Conservation (phyloP, 1,139 yeast genomes). For the Pneumocystis carinii region DNA sequence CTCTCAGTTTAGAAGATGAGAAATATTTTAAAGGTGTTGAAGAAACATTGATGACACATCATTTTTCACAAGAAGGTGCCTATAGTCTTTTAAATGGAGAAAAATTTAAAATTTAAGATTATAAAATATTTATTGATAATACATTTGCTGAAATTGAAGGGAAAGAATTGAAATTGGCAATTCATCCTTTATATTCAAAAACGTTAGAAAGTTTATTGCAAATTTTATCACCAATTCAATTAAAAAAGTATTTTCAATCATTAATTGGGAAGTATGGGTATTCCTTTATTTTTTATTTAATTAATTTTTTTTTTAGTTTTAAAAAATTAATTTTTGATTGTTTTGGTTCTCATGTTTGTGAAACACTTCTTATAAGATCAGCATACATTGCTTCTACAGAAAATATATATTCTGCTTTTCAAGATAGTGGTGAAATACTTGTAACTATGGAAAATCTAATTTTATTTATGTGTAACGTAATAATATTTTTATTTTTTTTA, state of each 20-base stretch:
- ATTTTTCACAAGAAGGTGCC: not conserved
- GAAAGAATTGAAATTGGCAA: constrained; percentile 79
- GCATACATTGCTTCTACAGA: constrained; percentile 53
- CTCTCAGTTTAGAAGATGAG: constrained; percentile 11
- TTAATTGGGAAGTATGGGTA: constrained; percentile 33
- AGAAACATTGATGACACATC: constrained; percentile 9
- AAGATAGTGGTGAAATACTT: constrained; percentile 23
- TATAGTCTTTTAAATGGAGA: not conserved
- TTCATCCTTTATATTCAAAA: constrained; percentile 89
- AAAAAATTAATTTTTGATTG: constrained; percentile 70
- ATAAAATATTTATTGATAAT: constrained; percentile 9
- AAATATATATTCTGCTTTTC: constrained; percentile 14
- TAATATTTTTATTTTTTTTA: not conserved
- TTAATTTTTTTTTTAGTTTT: constrained; percentile 30
- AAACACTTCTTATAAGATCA: constrained; percentile 61
- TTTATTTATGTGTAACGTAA: constrained; percentile 12
- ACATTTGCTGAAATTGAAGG: constrained; percentile 50
- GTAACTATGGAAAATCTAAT: constrained; percentile 13
- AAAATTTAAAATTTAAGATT: constrained; percentile 3
- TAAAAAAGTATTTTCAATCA: constrained; percentile 47
- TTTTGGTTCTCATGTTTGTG: constrained; percentile 86
- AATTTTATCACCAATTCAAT: constrained; percentile 47
- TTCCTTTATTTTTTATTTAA: not conserved
- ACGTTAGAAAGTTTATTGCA: constrained; percentile 75
- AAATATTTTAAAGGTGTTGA: constrained; percentile 11